Evolutionary conservation across 768 basidiomycete genomes (phyloP).

Genomic region (Leccinum uliginosum): DNA sequence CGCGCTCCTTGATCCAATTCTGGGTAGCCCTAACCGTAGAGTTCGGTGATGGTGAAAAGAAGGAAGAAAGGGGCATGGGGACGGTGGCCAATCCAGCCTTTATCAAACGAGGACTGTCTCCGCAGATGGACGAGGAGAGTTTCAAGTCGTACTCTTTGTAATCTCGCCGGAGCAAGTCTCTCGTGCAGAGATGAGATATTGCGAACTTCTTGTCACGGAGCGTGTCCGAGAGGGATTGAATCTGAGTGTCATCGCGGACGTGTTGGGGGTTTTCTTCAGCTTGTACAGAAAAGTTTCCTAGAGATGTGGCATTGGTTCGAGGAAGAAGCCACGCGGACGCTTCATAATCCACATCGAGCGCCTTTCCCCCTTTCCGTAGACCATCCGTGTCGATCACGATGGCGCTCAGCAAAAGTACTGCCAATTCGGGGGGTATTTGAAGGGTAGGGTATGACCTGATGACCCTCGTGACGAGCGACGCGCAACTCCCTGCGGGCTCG

Average conservation of each 20-base stretch:
- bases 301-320: conserved; percentile 41
- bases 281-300: not conserved
- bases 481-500: conserved; percentile 70
- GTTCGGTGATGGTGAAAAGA: conserved; percentile 31
- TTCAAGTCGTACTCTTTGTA: conserved; percentile 81
- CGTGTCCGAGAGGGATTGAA: conserved; percentile 50
- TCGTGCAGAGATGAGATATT: conserved; percentile 60
- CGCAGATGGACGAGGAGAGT: conserved; percentile 29
- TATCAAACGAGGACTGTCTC: conserved; percentile 34
- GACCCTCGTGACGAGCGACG: conserved; percentile 54
- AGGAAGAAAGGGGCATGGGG: conserved; percentile 55
- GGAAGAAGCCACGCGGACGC: conserved; percentile 65
- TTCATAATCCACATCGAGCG: conserved; percentile 54
- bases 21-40: conserved; percentile 24
- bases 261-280: conserved; percentile 13
- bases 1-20: conserved; percentile 63
- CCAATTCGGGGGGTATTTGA: conserved; percentile 53
- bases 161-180: conserved; percentile 87
- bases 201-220: conserved; percentile 53
- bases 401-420: conserved; percentile 72
- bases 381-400: conserved; percentile 87
- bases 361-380: conserved; percentile 75
- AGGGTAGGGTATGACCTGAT: conserved; percentile 22
- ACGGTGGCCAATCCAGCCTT: conserved; percentile 81
- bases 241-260: conserved; percentile 36